Evolutionary conservation across 1,284 basidiomycete species (phyloP).

Genomic region (Microbotryum scabiosae): DNA sequence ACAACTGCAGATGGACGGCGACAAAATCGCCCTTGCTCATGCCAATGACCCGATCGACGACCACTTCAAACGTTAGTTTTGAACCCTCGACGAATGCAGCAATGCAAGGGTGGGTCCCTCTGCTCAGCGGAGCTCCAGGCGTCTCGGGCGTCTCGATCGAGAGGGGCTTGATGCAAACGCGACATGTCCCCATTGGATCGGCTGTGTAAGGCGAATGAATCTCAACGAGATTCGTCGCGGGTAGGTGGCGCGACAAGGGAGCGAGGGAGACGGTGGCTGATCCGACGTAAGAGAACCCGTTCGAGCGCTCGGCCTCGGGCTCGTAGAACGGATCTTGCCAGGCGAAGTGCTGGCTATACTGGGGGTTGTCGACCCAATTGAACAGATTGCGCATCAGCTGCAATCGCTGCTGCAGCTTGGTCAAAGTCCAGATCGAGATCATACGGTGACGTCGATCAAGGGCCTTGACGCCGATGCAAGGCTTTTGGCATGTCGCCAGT

Average conservation of each 20-base stretch:
- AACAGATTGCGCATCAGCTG: constrained; percentile 89
- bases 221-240: constrained; percentile 63
- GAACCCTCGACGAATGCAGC: constrained; percentile 57
- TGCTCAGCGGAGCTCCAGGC: constrained; percentile 5
- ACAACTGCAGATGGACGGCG: constrained; percentile 71
- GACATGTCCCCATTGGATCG: constrained; percentile 85
- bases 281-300: constrained; percentile 74
- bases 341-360: constrained; percentile 86
- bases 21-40: constrained; percentile 65
- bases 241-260: constrained; percentile 67
- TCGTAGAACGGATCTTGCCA: constrained; percentile 89
- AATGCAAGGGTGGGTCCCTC: constrained; percentile 55
- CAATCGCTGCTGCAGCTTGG: constrained; percentile 77
- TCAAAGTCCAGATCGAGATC: constrained; percentile 83
- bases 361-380: constrained; percentile 84
- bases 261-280: constrained; percentile 73
- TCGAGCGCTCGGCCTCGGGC: constrained; percentile 44
- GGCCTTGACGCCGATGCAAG: constrained; percentile 82
- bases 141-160: constrained; percentile 37
- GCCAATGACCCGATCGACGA: constrained; percentile 76
- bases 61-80: constrained; percentile 71
- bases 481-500: constrained; percentile 60
- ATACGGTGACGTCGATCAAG: constrained; percentile 76
- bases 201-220: constrained; percentile 87
- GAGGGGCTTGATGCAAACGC: constrained; percentile 59